phyloP scores from a whole-genome alignment of 164 flowering plant genomes.

The Saururus chinensis region DNA sequence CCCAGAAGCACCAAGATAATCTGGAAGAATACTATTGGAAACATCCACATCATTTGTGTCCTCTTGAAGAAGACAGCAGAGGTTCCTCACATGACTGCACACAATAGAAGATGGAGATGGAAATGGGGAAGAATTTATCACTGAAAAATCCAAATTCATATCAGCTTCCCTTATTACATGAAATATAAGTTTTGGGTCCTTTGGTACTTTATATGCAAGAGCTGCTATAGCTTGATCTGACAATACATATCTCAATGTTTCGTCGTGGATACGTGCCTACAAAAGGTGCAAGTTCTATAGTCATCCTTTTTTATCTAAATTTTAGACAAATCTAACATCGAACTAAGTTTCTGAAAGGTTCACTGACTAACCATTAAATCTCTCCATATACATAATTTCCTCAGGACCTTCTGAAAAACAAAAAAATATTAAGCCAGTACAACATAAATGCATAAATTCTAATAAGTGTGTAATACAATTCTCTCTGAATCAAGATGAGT shows the following conservation, averaged over 20 bases:
- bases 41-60: constrained; percentile 20
- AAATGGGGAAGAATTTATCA: constrained; percentile 9
- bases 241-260: constrained; percentile 75
- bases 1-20: constrained; percentile 53
- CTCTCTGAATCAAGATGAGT: constrained; percentile 10
- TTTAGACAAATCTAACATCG: not conserved
- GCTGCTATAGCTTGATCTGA: constrained; percentile 78
- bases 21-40: constrained; percentile 31
- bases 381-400: constrained; percentile 80
- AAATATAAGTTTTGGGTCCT: constrained; percentile 31
- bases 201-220: constrained; percentile 50
- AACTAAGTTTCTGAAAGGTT: not conserved
- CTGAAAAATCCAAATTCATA: constrained; percentile 28
- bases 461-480: constrained; percentile 27
- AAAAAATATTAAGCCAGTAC: not conserved
- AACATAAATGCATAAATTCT: constrained; percentile 1
- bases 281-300: constrained; percentile 9
- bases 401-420: constrained; percentile 54
- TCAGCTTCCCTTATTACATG: constrained; percentile 47
- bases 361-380: constrained; percentile 84
- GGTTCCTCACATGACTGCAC: constrained; percentile 55
- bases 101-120: constrained; percentile 65
- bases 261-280: constrained; percentile 98
- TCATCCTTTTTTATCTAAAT: not conserved
- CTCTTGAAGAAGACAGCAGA: constrained; percentile 31